A percentile compares a stretch with the other conserved stretches of the same genome.
Evolutionary conservation across 768 basidiomycete species (phyloP).

Genomic region (Steccherinum ochraceum): DNA sequence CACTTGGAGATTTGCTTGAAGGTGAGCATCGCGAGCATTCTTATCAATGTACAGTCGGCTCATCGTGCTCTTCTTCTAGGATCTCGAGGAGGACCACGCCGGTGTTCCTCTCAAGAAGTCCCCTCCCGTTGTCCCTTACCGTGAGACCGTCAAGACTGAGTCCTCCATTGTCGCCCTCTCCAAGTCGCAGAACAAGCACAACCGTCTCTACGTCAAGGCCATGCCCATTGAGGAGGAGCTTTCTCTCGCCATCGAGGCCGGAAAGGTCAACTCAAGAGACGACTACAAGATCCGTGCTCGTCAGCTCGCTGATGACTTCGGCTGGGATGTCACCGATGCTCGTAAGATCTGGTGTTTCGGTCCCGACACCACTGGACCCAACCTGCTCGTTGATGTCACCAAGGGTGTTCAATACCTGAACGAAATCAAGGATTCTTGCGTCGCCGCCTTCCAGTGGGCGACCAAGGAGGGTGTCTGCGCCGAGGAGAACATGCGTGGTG

Average conservation of each 20-base stretch:
- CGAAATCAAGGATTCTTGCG: constrained; percentile 99
- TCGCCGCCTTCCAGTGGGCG: constrained; percentile 99
- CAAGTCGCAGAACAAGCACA: constrained; percentile 99
- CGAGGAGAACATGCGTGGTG: constrained; percentile 99
- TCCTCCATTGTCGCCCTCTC: constrained; percentile 95
- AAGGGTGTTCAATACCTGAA: constrained; percentile 99
- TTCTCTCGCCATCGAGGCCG: constrained; percentile 84
- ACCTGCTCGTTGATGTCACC: constrained; percentile 95
- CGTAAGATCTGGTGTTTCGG: constrained; percentile 99
- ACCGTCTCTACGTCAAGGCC: constrained; percentile 94
- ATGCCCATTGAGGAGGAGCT: constrained; percentile 92
- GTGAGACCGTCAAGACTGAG: constrained; percentile 96
- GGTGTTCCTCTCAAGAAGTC: constrained; percentile 99
- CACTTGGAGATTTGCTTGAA: constrained; percentile 99
- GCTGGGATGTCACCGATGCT: constrained; percentile 99
- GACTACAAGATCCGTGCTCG: constrained; percentile 98
- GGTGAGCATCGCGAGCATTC: constrained; percentile 34
- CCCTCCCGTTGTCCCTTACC: constrained; percentile 94
- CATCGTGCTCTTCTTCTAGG: constrained; percentile 37
- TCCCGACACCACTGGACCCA: constrained; percentile 95
- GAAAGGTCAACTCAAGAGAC: constrained; percentile 83
- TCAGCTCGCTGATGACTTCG: constrained; percentile 90
- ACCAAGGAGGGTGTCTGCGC: constrained; percentile 96
- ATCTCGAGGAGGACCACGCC: constrained; percentile 99
- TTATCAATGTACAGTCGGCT: constrained; percentile 3